These are phyloP conservation scores for Sarcodon aspratus DNA, from an alignment of 768 basidiomycete genomes.

Conservation along the genomic window DNA sequence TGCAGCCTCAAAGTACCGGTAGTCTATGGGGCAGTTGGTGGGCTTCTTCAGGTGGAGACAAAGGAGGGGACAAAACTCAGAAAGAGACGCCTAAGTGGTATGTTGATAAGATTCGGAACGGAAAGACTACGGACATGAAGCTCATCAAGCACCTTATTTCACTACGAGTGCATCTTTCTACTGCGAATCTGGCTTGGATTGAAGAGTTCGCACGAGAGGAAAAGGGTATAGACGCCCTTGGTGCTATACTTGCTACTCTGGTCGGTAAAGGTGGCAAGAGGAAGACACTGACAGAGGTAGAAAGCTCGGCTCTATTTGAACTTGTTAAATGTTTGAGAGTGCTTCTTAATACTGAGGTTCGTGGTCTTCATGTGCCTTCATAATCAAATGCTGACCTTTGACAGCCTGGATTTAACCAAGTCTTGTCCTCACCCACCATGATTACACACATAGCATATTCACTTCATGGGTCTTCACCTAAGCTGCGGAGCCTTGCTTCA, in stretches of 20 bases:
- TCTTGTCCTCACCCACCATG: constrained; percentile 49
- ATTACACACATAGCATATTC: constrained; percentile 67
- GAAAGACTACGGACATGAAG: constrained; percentile 43
- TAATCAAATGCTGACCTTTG: constrained; percentile 5
- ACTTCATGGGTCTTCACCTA: constrained; percentile 53
- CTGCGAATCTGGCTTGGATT: constrained; percentile 69
- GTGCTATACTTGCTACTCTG: constrained; percentile 41
- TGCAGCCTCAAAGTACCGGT: constrained; percentile 63
- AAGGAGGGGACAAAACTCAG: constrained; percentile 12
- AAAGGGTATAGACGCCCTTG: constrained; percentile 57
- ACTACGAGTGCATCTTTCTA: constrained; percentile 78
- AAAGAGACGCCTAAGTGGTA: constrained; percentile 45
- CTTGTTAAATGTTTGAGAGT: constrained; percentile 71
- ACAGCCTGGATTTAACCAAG: constrained; percentile 63
- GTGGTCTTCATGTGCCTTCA: constrained; percentile 12
- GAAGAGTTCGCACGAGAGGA: constrained; percentile 59
- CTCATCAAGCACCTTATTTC: constrained; percentile 72
- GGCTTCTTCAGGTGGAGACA: constrained; percentile 53
- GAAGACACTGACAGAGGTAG: constrained; percentile 48
- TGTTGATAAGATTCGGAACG: constrained; percentile 45
- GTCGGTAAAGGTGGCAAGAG: constrained; percentile 61
- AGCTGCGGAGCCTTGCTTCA: constrained; percentile 55
- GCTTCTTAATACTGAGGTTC: constrained; percentile 76
- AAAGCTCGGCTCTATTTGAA: constrained; percentile 60
- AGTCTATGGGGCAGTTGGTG: constrained; percentile 72